A percentile compares a stretch with the other conserved stretches of the same genome.
These are phyloP conservation scores for Colletotrichum cereale DNA, from an alignment of 2,329 filamentous ascomycete species.

Conservation along the genomic window DNA sequence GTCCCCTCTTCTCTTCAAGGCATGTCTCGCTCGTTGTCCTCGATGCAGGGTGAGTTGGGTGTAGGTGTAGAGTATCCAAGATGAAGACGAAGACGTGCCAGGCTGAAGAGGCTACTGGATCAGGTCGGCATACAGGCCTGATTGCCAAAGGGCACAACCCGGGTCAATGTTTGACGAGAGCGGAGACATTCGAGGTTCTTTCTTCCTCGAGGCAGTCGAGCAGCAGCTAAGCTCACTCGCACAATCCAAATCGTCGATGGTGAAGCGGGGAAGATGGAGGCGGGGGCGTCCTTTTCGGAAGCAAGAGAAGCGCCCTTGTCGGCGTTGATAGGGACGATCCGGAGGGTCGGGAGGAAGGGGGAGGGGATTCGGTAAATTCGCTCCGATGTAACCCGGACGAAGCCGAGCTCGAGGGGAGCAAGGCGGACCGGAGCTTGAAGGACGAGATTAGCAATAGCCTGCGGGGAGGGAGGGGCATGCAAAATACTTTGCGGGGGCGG, in stretches of 20 bases:
- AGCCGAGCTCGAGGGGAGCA: conserved; percentile 7
- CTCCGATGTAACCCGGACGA: conserved; percentile 30
- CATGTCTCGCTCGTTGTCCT: background rate
- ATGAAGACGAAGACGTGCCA: background rate
- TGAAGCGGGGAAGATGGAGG: conserved; percentile 12
- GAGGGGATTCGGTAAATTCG: conserved; percentile 18
- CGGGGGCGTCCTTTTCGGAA: background rate
- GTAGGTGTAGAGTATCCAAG: background rate
- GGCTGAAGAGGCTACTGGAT: background rate
- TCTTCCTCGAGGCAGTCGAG: background rate
- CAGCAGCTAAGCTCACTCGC: background rate
- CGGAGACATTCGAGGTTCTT: background rate
- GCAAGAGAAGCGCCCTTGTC: background rate
- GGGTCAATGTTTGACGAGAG: background rate
- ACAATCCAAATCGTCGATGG: background rate
- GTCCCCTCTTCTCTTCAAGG: background rate
- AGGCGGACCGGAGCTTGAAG: background rate
- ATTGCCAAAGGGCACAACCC: background rate
- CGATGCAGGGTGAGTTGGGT: background rate
- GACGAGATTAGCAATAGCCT: background rate
- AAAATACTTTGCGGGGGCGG: background rate
- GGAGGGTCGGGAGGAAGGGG: conserved; percentile 6
- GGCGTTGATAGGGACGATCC: conserved; percentile 28
- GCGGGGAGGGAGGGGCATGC: too few relatives aligned
- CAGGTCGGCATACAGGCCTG: background rate